Evolutionary conservation across 73 alveolate species (phyloP).

Genomic region (Symbiodinium pilosum): DNA sequence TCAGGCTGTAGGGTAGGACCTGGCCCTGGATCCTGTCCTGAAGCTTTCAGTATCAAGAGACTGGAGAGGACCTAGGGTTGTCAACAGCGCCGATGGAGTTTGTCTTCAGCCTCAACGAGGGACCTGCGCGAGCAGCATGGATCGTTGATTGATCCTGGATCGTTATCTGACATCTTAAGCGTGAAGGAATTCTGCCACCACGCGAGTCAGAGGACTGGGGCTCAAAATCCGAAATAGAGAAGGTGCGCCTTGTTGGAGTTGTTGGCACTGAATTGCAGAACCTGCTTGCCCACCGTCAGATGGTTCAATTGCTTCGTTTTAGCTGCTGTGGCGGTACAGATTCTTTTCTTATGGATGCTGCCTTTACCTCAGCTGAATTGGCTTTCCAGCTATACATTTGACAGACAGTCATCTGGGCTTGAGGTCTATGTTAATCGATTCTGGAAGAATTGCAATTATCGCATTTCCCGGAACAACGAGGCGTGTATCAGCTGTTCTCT

Average conservation of each 20-base stretch:
- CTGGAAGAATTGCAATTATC: slow-evolving; percentile 89
- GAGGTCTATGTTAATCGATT: slow-evolving; percentile 67
- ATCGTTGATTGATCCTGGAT: no score
- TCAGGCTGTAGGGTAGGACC: no score
- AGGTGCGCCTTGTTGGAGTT: background rate
- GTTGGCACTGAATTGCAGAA: background rate
- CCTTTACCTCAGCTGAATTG: background rate
- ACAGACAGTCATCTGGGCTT: no score
- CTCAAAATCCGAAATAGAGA: slow-evolving; percentile 54
- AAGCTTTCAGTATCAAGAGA: no score
- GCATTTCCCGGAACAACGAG: slow-evolving; percentile 84
- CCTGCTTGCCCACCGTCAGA: background rate
- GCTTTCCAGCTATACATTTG: no score
- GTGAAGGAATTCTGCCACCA: slow-evolving; percentile 66
- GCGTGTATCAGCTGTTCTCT: background rate
- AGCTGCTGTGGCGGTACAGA: slow-evolving; percentile 55
- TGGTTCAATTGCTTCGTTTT: slow-evolving; percentile 77
- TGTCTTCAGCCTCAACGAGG: slow-evolving; percentile 58
- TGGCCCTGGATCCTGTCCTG: no score
- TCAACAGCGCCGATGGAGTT: slow-evolving; percentile 46
- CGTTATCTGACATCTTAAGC: no score
- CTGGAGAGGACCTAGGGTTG: slow-evolving; percentile 38
- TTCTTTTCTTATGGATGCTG: slow-evolving; percentile 85
- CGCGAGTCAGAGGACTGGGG: slow-evolving; percentile 85
- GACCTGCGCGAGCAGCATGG: no score